Percentiles rank a stretch among this genome's conserved stretches.
phyloP scores from a whole-genome alignment of 164 flowering plant genomes.

The Liriodendron chinense region DNA sequence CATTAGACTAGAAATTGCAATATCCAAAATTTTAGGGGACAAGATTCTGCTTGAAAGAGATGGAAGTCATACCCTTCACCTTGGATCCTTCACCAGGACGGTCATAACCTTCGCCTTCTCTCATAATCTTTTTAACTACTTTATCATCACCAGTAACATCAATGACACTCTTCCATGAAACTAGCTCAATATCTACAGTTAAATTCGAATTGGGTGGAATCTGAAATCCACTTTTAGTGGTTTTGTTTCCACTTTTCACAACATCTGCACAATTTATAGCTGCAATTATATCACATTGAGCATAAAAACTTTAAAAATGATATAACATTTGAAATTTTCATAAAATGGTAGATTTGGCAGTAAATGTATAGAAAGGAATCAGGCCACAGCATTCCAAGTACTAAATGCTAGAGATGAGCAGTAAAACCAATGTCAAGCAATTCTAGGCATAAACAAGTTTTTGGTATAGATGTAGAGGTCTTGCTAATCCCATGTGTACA shows the following conservation, averaged over 20 bases:
- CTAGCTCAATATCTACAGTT: constrained; percentile 34
- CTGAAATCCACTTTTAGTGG: constrained; percentile 5
- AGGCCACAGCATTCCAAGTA: neutral
- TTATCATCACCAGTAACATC: constrained; percentile 39
- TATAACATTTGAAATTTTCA: neutral
- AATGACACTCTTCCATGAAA: constrained; percentile 48
- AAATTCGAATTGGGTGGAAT: constrained; percentile 25
- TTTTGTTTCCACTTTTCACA: constrained; percentile 11
- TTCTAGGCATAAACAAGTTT: too few species aligned
- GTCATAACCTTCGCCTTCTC: constrained; percentile 40
- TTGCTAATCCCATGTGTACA: too few species aligned
- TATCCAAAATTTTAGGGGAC: neutral
- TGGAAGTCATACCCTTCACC: constrained; percentile 33
- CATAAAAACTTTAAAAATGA: too few species aligned
- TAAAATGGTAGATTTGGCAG: neutral
- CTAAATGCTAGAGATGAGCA: too few species aligned
- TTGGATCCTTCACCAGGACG: constrained; percentile 48
- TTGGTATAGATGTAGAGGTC: too few species aligned
- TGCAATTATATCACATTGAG: neutral
- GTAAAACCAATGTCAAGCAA: too few species aligned
- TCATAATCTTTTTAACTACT: constrained; percentile 37
- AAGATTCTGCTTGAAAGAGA: neutral
- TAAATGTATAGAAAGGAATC: neutral
- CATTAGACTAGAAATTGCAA: neutral
- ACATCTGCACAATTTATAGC: constrained; percentile 27